Percentiles rank a stretch among this genome's conserved stretches.
phyloP scores from a whole-genome alignment of 176 grass and related monocot species.

The Eleusine coracana region DNA sequence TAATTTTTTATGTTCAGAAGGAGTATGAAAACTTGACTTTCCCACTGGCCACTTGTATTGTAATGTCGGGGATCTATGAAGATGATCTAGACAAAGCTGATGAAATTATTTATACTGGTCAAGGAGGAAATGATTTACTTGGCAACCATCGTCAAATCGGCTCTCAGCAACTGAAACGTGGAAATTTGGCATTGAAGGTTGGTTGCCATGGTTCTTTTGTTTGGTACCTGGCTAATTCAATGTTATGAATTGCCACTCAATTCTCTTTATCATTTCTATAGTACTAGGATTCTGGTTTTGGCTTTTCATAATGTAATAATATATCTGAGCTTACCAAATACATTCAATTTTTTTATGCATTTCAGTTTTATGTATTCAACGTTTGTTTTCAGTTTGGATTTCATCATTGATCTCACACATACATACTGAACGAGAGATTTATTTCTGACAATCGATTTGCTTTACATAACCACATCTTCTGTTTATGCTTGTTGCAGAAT shows the following conservation, averaged over 20 bases:
- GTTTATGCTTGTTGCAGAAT: slow-evolving; percentile 57
- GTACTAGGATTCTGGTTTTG: not conserved
- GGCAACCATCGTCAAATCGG: slow-evolving; percentile 79
- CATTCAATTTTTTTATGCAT: not conserved
- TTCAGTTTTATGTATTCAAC: not conserved
- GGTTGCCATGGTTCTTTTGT: slow-evolving; percentile 26
- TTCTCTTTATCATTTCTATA: not conserved
- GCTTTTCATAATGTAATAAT: not conserved
- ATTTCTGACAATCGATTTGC: not conserved
- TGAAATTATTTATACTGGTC: slow-evolving; percentile 90
- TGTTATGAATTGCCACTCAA: not conserved
- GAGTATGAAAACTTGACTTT: slow-evolving; percentile 65
- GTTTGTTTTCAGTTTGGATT: not conserved
- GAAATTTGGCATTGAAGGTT: slow-evolving; percentile 91
- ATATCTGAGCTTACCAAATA: not conserved
- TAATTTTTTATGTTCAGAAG: slow-evolving; percentile 46
- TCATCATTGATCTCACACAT: not conserved
- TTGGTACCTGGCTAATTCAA: not conserved
- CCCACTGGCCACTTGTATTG: slow-evolving; percentile 77
- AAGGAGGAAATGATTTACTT: slow-evolving; percentile 92
- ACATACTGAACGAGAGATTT: not conserved
- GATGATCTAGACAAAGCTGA: slow-evolving; percentile 82
- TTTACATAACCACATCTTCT: not conserved
- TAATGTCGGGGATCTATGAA: slow-evolving; percentile 91
- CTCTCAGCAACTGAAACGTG: slow-evolving; percentile 74